Conservation (phyloP, 139 green algal genomes). For the Chlamydomonas asymmetrica region DNA sequence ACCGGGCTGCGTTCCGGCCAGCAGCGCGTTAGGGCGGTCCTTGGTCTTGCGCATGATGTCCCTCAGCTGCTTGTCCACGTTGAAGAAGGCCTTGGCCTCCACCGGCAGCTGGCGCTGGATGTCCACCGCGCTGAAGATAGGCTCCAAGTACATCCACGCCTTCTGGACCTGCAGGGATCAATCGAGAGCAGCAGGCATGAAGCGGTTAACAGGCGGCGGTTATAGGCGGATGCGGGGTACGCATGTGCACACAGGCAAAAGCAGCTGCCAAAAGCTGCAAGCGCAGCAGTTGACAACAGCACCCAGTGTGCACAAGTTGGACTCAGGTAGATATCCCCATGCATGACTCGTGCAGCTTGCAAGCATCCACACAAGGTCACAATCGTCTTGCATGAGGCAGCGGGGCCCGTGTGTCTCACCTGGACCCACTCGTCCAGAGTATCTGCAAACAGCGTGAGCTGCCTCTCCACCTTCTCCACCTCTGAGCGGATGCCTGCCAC, state of each 20-base stretch:
- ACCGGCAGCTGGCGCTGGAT: constrained; percentile 84
- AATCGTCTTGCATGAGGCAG: too few species aligned
- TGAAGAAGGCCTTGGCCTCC: constrained; percentile 75
- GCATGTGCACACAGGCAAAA: too few species aligned
- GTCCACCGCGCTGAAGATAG: constrained; percentile 81
- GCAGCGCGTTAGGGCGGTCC: constrained; percentile 73
- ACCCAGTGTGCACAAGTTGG: too few species aligned
- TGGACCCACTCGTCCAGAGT: constrained; percentile 72
- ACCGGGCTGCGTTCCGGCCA: constrained; percentile 45
- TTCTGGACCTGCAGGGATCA: constrained; percentile 78
- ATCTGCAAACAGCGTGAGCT: constrained; percentile 68
- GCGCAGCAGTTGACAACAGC: too few species aligned
- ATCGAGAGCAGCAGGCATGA: constrained; percentile 70
- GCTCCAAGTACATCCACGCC: constrained; percentile 89
- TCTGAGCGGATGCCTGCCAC: constrained; percentile 72
- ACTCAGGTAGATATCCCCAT: too few species aligned
- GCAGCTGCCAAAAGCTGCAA: too few species aligned
- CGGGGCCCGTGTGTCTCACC: too few species aligned
- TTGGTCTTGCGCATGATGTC: constrained; percentile 81
- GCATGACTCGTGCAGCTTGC: too few species aligned
- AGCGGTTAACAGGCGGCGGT: too few species aligned
- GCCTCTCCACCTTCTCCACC: constrained; percentile 78
- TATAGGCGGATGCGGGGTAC: too few species aligned
- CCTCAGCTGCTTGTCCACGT: constrained; percentile 78
- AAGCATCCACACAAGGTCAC: too few species aligned